phyloP scores from a whole-genome alignment of 352 stramenopile species.

The Vaucheria bursata region DNA sequence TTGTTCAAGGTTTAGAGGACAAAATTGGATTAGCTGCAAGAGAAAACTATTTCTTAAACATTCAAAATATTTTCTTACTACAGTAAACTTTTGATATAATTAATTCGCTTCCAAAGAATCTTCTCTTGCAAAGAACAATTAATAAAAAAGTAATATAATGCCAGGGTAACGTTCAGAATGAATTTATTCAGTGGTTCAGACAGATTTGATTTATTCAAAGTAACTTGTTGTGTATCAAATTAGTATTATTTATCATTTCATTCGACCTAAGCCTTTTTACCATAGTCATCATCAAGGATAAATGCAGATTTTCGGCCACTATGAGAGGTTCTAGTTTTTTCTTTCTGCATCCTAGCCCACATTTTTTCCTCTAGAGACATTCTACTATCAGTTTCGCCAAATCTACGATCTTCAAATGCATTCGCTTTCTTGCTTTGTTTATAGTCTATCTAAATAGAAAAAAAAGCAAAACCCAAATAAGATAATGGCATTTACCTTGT shows the following conservation, averaged over 20 bases:
- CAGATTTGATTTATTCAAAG: background rate
- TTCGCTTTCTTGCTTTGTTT: conserved; percentile 71
- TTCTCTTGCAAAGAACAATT: no score
- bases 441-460: conserved; percentile 55
- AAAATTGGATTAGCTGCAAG: no score
- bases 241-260: background rate
- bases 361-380: conserved; percentile 47
- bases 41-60: no score
- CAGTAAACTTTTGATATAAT: no score
- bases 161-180: no score
- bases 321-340: conserved; percentile 20
- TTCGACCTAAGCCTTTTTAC: background rate
- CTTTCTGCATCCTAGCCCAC: conserved; percentile 46
- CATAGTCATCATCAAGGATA: conserved; percentile 29
- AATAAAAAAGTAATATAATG: no score
- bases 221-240: background rate
- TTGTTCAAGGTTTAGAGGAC: no score
- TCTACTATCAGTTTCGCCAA: conserved; percentile 31
- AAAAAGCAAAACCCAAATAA: no score
- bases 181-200: background rate
- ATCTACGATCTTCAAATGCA: conserved; percentile 63
- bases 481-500: no score
- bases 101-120: no score
- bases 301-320: conserved; percentile 12
- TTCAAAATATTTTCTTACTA: no score